phyloP scores from a whole-genome alignment of 2,329 filamentous ascomycete species.

The Penicillium digitatum region DNA sequence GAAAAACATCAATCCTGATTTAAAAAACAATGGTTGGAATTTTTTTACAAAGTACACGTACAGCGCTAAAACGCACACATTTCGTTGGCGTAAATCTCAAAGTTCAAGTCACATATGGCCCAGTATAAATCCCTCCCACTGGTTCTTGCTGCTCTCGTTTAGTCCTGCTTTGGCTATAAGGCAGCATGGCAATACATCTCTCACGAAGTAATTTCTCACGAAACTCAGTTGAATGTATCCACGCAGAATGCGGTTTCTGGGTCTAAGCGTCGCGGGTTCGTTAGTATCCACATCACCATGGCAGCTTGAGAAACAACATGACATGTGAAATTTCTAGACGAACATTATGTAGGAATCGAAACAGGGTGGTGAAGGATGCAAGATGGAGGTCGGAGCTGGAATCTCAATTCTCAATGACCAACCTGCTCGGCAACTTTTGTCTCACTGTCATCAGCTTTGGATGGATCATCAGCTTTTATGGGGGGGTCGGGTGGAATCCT shows the following conservation, averaged over 20 bases:
- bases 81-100: background rate
- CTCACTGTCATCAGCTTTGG: slow-evolving; percentile 17
- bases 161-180: slow-evolving; percentile 1
- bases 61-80: background rate
- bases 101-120: background rate
- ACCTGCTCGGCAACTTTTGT: slow-evolving; percentile 31
- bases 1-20: background rate
- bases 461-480: background rate
- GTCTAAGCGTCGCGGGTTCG: background rate
- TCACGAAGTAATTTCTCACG: slow-evolving; percentile 39
- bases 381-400: slow-evolving; percentile 2
- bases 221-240: slow-evolving; percentile 33
- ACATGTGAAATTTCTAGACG: background rate
- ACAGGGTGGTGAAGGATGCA: background rate
- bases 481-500: slow-evolving; percentile 18
- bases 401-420: slow-evolving; percentile 24
- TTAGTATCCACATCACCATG: background rate
- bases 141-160: background rate
- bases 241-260: slow-evolving; percentile 14
- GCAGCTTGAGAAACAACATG: background rate
- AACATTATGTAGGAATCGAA: slow-evolving; percentile 8
- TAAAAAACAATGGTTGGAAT: background rate
- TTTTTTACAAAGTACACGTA: background rate
- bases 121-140: background rate
- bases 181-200: slow-evolving; percentile 34